These are phyloP conservation scores for Colletotrichum simmondsii DNA, from an alignment of 2,329 filamentous ascomycete species.

Conservation along the genomic window DNA sequence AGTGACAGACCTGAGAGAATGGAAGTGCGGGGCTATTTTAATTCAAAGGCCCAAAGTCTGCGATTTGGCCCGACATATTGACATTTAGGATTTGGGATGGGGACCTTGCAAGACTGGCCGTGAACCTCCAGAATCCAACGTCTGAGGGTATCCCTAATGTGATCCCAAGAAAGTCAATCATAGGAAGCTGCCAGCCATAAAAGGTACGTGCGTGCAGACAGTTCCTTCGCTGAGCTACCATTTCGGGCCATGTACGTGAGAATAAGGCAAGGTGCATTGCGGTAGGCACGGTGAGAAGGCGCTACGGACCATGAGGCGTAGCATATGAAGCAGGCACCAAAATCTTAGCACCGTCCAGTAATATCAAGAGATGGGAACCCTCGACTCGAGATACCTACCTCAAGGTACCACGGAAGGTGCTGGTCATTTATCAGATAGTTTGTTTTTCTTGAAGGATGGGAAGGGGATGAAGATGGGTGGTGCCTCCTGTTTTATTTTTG, in stretches of 20 bases:
- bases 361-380: slow-evolving; percentile 4
- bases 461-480: slow-evolving; percentile 5
- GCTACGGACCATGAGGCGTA: background rate
- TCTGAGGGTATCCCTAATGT: background rate
- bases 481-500: slow-evolving; percentile 29
- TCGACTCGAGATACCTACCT: too few relatives aligned
- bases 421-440: background rate
- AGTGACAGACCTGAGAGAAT: background rate
- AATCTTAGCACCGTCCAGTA: slow-evolving; percentile 2
- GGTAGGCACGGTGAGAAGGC: background rate
- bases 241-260: slow-evolving; percentile 1
- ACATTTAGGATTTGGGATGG: background rate
- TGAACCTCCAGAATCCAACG: background rate
- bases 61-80: background rate
- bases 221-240: background rate
- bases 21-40: slow-evolving; percentile 16
- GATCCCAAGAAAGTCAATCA: slow-evolving; percentile 16
- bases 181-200: background rate
- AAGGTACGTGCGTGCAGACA: slow-evolving; percentile 23
- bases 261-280: background rate
- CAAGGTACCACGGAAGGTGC: slow-evolving; percentile 3
- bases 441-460: background rate
- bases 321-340: slow-evolving; percentile 20
- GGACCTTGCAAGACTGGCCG: background rate
- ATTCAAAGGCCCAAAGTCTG: background rate